Conservation (phyloP, 2,329 filamentous ascomycete species). For the Cercospora sp. region DNA sequence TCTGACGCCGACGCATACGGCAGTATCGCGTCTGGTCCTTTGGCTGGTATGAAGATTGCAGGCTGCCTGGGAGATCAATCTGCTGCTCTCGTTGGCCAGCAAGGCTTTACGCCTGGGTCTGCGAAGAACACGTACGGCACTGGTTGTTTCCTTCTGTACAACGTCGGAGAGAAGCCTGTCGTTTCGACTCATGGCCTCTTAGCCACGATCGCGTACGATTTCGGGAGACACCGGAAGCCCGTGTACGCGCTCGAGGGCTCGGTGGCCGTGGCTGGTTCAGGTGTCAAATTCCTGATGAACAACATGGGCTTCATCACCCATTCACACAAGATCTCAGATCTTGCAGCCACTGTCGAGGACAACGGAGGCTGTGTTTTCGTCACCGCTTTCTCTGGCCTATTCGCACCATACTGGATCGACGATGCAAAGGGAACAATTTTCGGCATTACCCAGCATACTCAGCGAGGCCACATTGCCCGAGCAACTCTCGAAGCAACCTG, state of each 20-base stretch:
- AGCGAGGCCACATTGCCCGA: conserved; percentile 83
- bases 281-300: conserved; percentile 58
- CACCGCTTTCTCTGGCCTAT: conserved; percentile 86
- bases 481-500: conserved; percentile 89
- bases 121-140: conserved; percentile 93
- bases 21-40: conserved; percentile 60
- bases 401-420: conserved; percentile 93
- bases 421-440: conserved; percentile 84
- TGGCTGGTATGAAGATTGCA: conserved; percentile 71
- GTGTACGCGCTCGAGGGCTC: conserved; percentile 79
- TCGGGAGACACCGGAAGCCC: conserved; percentile 56
- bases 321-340: conserved; percentile 62
- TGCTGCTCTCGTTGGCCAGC: conserved; percentile 71
- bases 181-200: conserved; percentile 80
- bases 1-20: conserved; percentile 75
- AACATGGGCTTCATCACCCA: conserved; percentile 66
- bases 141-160: conserved; percentile 86
- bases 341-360: conserved; percentile 66
- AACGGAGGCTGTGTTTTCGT: conserved; percentile 84
- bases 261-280: conserved; percentile 77
- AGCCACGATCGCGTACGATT: conserved; percentile 84
- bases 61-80: conserved; percentile 87
- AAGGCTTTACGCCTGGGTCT: conserved; percentile 73
- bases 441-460: conserved; percentile 63
- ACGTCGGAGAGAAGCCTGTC: conserved; percentile 80